phyloP scores from a whole-genome alignment of 768 basidiomycete species.

The Wakefieldia striispora region DNA sequence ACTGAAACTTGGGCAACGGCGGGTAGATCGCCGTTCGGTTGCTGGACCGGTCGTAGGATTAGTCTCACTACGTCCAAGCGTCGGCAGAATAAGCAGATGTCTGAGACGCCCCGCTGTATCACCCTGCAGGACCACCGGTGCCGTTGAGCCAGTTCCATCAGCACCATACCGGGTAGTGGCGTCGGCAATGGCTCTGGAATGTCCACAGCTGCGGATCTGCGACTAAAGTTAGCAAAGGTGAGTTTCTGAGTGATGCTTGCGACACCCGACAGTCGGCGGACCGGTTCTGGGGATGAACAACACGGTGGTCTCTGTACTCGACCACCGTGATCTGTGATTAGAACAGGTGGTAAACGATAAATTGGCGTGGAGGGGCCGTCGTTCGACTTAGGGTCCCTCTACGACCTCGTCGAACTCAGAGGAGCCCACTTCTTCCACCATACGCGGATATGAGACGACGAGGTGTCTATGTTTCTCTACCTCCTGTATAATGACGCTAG shows the following conservation, averaged over 20 bases:
- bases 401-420: conserved; percentile 10
- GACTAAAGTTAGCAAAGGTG: conserved; percentile 28
- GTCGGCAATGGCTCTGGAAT: conserved; percentile 18
- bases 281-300: conserved; percentile 5
- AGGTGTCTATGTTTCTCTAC: conserved; percentile 18
- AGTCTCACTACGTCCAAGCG: conserved; percentile 9
- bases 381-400: conserved; percentile 8
- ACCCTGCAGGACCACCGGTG: conserved; percentile 11
- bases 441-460: conserved; percentile 24
- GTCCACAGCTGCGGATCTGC: conserved; percentile 25
- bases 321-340: conserved; percentile 23
- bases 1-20: conserved; percentile 17
- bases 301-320: conserved; percentile 20
- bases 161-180: conserved; percentile 13
- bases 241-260: conserved; percentile 33
- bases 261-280: conserved; percentile 28
- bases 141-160: conserved; percentile 20
- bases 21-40: conserved; percentile 2
- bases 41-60: not conserved
- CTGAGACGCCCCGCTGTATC: conserved; percentile 15
- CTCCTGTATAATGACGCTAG: conserved; percentile 21
- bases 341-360: conserved; percentile 12
- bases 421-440: conserved; percentile 32
- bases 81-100: conserved; percentile 26
- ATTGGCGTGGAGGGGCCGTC: conserved; percentile 22